Evolutionary conservation across 257 asterid species (phyloP).

Genomic region (Anisodus tanguticus): DNA sequence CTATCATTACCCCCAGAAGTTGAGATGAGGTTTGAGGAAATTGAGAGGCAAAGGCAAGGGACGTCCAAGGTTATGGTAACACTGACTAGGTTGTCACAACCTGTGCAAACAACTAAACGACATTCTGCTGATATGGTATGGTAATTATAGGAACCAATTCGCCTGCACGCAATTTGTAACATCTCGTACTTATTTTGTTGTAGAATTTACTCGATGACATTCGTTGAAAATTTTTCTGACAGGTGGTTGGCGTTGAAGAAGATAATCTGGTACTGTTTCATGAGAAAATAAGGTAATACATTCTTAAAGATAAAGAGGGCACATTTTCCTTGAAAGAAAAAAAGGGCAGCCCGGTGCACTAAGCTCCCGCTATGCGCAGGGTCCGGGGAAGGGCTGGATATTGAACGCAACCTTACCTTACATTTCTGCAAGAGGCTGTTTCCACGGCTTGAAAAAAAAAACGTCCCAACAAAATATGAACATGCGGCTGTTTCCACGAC

Average conservation of each 20-base stretch:
- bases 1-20: conserved; percentile 79
- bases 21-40: conserved; percentile 71
- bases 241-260: conserved; percentile 82
- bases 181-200: not conserved
- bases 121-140: conserved; percentile 90
- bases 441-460: too few species aligned
- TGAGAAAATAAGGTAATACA: conserved; percentile 81
- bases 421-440: too few species aligned
- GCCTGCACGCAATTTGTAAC: not conserved
- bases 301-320: conserved; percentile 7
- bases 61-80: conserved; percentile 72
- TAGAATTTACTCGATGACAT: conserved; percentile 21
- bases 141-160: too few species aligned
- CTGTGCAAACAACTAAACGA: conserved; percentile 54
- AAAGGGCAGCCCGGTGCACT: too few species aligned
- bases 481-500: too few species aligned
- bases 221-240: conserved; percentile 36
- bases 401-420: too few species aligned
- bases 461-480: too few species aligned
- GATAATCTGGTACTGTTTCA: conserved; percentile 71
- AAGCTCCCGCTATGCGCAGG: too few species aligned
- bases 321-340: conserved; percentile 13
- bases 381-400: too few species aligned
- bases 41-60: conserved; percentile 65
- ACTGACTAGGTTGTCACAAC: conserved; percentile 76